Evolutionary conservation across 192 early-diverging fungal species (phyloP), one percentile per base, ranked within the genome.

Genomic region (Umbelopsis isabellina): DNA sequence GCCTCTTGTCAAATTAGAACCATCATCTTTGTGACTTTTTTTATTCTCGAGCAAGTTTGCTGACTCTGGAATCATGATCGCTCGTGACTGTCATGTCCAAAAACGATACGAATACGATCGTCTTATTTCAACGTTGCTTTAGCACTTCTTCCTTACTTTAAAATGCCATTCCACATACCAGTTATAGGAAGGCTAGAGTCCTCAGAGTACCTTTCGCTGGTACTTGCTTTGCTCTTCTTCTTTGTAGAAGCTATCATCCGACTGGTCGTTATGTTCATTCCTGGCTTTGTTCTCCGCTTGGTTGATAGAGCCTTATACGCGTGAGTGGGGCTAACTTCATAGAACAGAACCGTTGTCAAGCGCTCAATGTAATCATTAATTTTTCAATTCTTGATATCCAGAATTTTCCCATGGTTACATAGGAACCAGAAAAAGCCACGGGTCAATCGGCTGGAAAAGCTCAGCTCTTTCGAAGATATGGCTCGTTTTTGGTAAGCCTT

Each of bases 181-280:
- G 55, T 61, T 30, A 35, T 61, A n/a, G 55, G 55, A 58, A 58
- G 13, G 37, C 7, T 61, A n/a, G 55, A 25, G 7, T 61, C 33
- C 30, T 15, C 55, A 61, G 88, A 88, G 69, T 88, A 89, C 75
- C 82, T 81, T 70, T 82, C 85, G 49, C 69, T 89, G 77, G 66
- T 83, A n/a, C 72, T 89, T 33, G 87, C 89, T 12, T 74, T 87
- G 33, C 68, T 84, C 71, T 79, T 92, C 53, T 84, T 93, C 35
- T 73, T 93, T 10, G 68, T 88, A 35, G 92, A 94, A 77, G 84
- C 85, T 66, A 41, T 92, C 4, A 66, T 94, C 65, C 83, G 92
- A 22, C 68, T 94, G 41, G 79, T 93, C 64, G 79, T 89, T 46
- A 77, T 89, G 37, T 80, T 90, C 48, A 80, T 92, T n/a, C 88